Conservation (phyloP, 257 asterid species). For the Solanum stenotomum region DNA sequence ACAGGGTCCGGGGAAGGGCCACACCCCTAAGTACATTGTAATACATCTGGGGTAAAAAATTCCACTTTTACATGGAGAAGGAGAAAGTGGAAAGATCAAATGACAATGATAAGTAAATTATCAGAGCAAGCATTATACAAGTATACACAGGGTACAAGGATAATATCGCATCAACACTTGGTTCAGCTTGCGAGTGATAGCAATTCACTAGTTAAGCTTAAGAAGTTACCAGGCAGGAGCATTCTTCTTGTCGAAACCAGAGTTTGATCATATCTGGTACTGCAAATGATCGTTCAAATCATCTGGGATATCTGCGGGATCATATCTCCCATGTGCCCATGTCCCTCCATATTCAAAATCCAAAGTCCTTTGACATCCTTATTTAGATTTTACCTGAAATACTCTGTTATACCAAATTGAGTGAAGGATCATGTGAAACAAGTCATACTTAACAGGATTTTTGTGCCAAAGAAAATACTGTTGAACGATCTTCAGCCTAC, state of each 20-base stretch:
- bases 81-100: background rate
- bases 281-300: background rate
- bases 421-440: conserved; percentile 68
- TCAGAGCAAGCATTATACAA: background rate
- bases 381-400: conserved; percentile 22
- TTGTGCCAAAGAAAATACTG: conserved; percentile 51
- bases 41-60: background rate
- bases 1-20: background rate
- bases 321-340: background rate
- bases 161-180: background rate
- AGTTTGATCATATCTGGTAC: background rate
- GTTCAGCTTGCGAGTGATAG: background rate
- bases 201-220: background rate
- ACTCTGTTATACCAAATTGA: conserved; percentile 56
- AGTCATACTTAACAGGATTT: conserved; percentile 38
- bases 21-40: no score
- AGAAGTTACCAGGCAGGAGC: background rate
- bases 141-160: background rate
- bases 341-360: background rate
- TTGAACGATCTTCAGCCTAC: conserved; percentile 27
- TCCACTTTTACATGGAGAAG: background rate
- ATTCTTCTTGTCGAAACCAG: background rate
- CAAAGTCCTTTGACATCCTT: background rate
- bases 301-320: background rate
- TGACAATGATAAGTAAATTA: background rate